Base-by-base conservation (phyloP, 2,329 filamentous ascomycete species). In the Colletotrichum agaves region DNA sequence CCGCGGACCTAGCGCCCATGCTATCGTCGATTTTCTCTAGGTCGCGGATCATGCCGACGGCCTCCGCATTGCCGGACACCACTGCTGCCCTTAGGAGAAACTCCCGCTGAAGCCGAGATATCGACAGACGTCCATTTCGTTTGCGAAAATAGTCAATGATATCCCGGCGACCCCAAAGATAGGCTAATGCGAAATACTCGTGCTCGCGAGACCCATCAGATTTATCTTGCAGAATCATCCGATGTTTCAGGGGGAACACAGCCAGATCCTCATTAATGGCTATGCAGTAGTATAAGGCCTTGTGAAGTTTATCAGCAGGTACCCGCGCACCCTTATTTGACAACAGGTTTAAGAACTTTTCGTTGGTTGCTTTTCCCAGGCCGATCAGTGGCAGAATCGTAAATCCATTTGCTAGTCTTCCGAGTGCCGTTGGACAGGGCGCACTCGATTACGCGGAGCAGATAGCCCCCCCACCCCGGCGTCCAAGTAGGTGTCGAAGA, bases 221-320 rank as follows among this genome's bases (percentile, higher is more conserved):
- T 1, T 13, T 37, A 2, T 64, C 43, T 17, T 61, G 56, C 1
- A 69, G 27, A 5, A 1, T n/a, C 1, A 46, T 12, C 3, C 15
- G 17, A 31, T 31, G 49, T 2, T 39, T n/a, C 4, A 65, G 3
- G 2, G 65, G 23, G 23, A 44, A 61, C 1, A 57, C 4, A 2
- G 55, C 57, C 6, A 47, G 43, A 1, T 11, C 8, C 10, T 65
- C 66, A 2, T 69, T 56, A 43, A 52, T 46, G 2, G 66, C 61
- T 23, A 65, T 65, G 4, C 58, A 43, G 4, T 4, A 60, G 12
- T 23, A 57, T 3, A 64, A 12, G 13, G 35, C 47, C 15, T 19
- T 41, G 8, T 56, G 41, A 12, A 39, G 61, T 15, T 8, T 33
- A 1, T 10, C 33, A 7, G 37, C n/a, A 8, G 55, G 17, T 3